Base-by-base conservation (phyloP, 2,329 filamentous ascomycete species). In the Venturia carpophila region DNA sequence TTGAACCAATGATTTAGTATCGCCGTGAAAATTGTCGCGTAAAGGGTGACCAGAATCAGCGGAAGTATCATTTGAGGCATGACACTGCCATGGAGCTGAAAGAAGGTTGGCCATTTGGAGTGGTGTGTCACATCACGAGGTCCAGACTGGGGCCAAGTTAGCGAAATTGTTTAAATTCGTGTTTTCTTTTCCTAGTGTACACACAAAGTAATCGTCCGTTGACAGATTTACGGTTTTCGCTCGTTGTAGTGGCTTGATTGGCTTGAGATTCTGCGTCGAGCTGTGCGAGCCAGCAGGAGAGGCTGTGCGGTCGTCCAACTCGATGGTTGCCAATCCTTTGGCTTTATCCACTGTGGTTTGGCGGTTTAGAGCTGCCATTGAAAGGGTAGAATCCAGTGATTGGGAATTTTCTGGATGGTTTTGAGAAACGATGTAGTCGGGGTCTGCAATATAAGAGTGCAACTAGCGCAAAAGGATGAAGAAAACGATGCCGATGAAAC, bases 11-110 rank as follows among this genome's bases (percentile, higher is more conserved):
- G 34, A 49, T 62, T 19, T 17, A 55, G 9, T 34, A 76, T 66
- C 64, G 76, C 74, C 11, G 86, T 89, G 67, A 92, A 85, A 43
- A 81, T 73, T 1, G 87, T 87, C 0, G 87, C 80, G 89, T 89
- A 92, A 17, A 70, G 71, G 17, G 79, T 83, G 41, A 91, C 79
- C 66, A 87, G 80, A 13, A 82, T 10, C 24, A 92, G 73, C 0
- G 89, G 89, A 7, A 92, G 72, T 47, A 92, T 84, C 82, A 92
- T 84, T 71, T 89, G 87, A 15, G 89, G 89, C 66, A 88, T 74
- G 67, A 92, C 86, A 68, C 86, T 89, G 70, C 89, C 89, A 73
- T 91, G 88, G 77, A 92, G 81, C 66, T 88, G 87, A 73, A 92
- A 76, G 73, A 91, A 88, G 68, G 86, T 83, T 21, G 89, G 89